Percentiles rank a stretch among this genome's conserved stretches.
Evolutionary conservation across 768 basidiomycete genomes (phyloP).

Genomic region (Suillus subaureus): DNA sequence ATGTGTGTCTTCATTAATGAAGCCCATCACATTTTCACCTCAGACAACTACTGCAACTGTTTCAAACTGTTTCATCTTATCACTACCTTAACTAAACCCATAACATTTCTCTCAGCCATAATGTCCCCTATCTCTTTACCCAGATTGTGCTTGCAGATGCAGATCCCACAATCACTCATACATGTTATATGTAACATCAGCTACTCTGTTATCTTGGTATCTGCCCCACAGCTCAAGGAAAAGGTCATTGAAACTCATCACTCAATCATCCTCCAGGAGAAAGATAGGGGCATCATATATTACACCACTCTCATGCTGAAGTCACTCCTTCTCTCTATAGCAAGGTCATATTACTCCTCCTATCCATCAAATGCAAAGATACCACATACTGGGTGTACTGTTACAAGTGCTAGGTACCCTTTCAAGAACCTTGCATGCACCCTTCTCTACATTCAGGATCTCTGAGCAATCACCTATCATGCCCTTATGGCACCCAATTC

Average conservation of each 20-base stretch:
- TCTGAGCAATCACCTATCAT: not conserved
- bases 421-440: conserved; percentile 12
- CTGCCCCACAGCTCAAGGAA: not conserved
- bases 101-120: conserved; percentile 14
- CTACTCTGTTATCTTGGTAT: not conserved
- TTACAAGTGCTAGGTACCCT: conserved; percentile 13
- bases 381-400: conserved; percentile 9
- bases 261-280: not conserved
- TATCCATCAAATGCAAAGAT: not conserved
- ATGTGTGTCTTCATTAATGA: conserved; percentile 12
- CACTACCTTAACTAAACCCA: conserved; percentile 11
- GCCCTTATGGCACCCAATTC: not conserved
- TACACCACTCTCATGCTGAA: not conserved
- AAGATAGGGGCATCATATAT: conserved; percentile 14
- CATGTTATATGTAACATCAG: conserved; percentile 8
- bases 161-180: not conserved
- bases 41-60: conserved; percentile 7
- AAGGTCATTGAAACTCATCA: not conserved
- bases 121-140: conserved; percentile 11
- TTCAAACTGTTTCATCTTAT: conserved; percentile 17
- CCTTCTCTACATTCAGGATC: not conserved
- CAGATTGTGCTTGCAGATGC: not conserved
- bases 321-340: not conserved
- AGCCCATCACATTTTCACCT: conserved; percentile 14
- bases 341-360: not conserved